A percentile compares a stretch with the other conserved stretches of the same genome.
Evolutionary conservation across 352 stramenopile species (phyloP).

Genomic region (Pythium phragmiticola): DNA sequence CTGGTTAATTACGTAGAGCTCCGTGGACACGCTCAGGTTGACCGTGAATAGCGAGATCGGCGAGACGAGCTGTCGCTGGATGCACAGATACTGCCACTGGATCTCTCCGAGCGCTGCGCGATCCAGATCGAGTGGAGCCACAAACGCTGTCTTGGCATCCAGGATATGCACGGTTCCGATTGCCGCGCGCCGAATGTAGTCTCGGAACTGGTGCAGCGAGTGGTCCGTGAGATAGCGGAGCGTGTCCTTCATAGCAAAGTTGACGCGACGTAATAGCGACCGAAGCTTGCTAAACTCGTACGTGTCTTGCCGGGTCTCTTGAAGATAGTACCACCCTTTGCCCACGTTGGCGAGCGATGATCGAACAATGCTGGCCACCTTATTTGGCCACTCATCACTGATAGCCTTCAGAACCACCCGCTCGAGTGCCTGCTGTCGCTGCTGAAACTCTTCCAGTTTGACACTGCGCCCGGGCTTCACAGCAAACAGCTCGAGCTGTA

Average conservation of each 20-base stretch:
- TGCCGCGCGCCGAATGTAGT: slow-evolving; percentile 59
- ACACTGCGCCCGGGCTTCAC: slow-evolving; percentile 70
- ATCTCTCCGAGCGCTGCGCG: slow-evolving; percentile 58
- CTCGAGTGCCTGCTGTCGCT: slow-evolving; percentile 74
- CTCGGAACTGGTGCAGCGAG: slow-evolving; percentile 72
- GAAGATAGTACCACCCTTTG: slow-evolving; percentile 86
- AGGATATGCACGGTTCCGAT: slow-evolving; percentile 68
- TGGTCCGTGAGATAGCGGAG: slow-evolving; percentile 70
- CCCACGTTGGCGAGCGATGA: slow-evolving; percentile 68
- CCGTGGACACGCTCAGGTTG: slow-evolving; percentile 65
- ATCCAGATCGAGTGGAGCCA: slow-evolving; percentile 66
- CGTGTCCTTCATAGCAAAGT: slow-evolving; percentile 85
- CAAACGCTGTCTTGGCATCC: slow-evolving; percentile 67
- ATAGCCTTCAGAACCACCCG: slow-evolving; percentile 71
- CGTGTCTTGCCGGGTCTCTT: slow-evolving; percentile 80
- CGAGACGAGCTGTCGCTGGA: slow-evolving; percentile 59
- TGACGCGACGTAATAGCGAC: slow-evolving; percentile 67
- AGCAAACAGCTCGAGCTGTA: slow-evolving; percentile 80
- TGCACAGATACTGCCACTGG: slow-evolving; percentile 77
- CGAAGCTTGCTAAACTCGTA: slow-evolving; percentile 88
- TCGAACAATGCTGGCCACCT: slow-evolving; percentile 69
- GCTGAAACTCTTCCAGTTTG: slow-evolving; percentile 87
- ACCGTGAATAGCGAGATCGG: slow-evolving; percentile 73
- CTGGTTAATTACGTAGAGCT: slow-evolving; percentile 79
- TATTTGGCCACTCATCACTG: slow-evolving; percentile 80